Base-by-base conservation (phyloP, 441 rosid species). In the Flueggea neowawraea region DNA sequence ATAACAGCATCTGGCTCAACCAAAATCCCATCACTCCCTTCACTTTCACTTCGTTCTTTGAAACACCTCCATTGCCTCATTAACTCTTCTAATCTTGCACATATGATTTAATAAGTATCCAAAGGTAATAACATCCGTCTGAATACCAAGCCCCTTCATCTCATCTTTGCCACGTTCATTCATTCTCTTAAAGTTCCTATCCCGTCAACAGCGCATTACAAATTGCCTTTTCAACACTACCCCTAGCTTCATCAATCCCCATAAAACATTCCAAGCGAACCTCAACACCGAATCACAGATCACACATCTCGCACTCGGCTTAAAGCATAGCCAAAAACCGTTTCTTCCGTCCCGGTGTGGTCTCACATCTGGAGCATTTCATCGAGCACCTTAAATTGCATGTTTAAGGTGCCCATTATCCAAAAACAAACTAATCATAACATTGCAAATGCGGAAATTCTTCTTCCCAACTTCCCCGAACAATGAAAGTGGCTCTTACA, bases 361-460 rank as follows among this genome's bases (percentile, higher is more conserved):
- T 66, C 63, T 0, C 48, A 33, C 15, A 57, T 66, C 0, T 72
- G 70, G 55, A 86, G 86, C 98, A 93, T 90, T 90, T 82, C 91
- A 52, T 85, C 96, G 82, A 93, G 84, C 88, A 88, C 72, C 69
- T 85, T 82, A 57, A 88, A 88, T 7, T 22, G 95, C 97, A 66
- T 77, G 63, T 11, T 70, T 78, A 9, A 63, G 60, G 31, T 76
- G 77, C 39, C 79, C 82, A 22, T 58, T 69, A 50, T 71, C 65
- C 5, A 85, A 4, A 36, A 85, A 12, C 13, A 22, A 61, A 3
- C 63, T 69, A 1, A 88, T 69, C 43, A 78, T 31, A 54, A 68
- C 74, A 57, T 88, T 84, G 62, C 82, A 69, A 28, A 85, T 66
- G 11, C 69, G 69, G 5, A 89, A 61, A 60, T 61, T 86, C 51